Evolutionary conservation across 2,329 filamentous ascomycete genomes (phyloP).

Genomic region (Colletotrichum chrysophilum): DNA sequence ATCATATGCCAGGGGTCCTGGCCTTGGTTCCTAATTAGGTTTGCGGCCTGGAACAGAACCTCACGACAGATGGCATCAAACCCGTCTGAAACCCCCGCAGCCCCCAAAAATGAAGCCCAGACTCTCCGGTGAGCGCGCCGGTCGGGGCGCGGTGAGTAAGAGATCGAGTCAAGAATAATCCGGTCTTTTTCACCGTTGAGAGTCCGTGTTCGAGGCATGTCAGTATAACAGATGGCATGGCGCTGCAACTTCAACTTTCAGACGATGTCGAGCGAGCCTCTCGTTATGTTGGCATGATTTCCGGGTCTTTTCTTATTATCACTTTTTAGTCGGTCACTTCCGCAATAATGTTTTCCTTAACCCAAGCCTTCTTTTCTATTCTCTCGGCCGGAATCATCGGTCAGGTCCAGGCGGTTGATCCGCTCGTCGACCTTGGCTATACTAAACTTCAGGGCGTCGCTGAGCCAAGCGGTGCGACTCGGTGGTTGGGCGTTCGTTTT

Average conservation of each 20-base stretch:
- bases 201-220: not conserved
- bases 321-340: not conserved
- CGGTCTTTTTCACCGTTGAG: not conserved
- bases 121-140: not conserved
- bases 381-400: conserved; percentile 7
- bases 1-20: not conserved
- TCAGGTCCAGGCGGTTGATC: conserved; percentile 17
- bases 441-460: conserved; percentile 66
- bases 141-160: not conserved
- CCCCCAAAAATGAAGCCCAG: not conserved
- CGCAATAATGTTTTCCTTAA: conserved; percentile 3
- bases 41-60: not conserved
- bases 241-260: not conserved
- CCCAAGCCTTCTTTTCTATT: not conserved
- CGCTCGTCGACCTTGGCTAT: conserved; percentile 67
- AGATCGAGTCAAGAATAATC: not conserved
- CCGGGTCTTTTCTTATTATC: not conserved
- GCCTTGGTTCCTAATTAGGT: not conserved
- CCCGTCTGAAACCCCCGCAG: conserved; percentile 5
- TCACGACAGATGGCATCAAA: conserved; percentile 2
- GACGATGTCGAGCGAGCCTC: not conserved
- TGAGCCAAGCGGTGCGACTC: conserved; percentile 57
- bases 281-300: not conserved
- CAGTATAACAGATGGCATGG: conserved; percentile 6
- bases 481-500: conserved; percentile 79